Conservation (phyloP, 1,284 basidiomycete species). For the Omphalotus olearius region DNA sequence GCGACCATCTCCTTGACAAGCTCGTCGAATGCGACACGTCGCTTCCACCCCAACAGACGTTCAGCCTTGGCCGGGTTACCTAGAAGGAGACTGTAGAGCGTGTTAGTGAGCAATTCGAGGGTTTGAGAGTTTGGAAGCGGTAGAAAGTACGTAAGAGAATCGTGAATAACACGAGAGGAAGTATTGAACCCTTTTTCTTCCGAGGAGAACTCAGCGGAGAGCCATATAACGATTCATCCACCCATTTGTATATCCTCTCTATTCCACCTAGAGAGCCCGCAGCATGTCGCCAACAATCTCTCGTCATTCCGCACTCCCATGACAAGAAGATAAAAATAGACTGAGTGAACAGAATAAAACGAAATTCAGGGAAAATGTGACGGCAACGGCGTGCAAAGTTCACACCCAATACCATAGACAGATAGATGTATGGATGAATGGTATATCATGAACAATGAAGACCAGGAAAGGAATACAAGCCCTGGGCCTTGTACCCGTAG, state of each 20-base stretch:
- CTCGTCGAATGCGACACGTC: constrained; percentile 72
- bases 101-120: background rate
- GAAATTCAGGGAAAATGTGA: no score
- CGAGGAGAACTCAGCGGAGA: no score
- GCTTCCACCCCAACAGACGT: constrained; percentile 80
- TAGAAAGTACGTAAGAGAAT: background rate
- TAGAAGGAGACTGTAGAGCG: constrained; percentile 55
- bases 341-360: no score
- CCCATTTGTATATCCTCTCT: no score
- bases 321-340: no score
- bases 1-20: constrained; percentile 89
- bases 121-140: background rate
- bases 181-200: no score
- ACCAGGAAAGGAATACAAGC: background rate
- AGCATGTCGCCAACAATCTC: no score
- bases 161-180: background rate
- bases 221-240: no score
- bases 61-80: constrained; percentile 87
- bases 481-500: background rate
- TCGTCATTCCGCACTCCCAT: no score
- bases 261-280: no score
- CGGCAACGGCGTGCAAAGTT: no score
- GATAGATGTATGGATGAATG: background rate
- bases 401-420: background rate
- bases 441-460: background rate